A percentile compares a stretch with the other conserved stretches of the same genome.
Evolutionary conservation across 768 basidiomycete genomes (phyloP).

Genomic region (Psilocybe tampanensis): DNA sequence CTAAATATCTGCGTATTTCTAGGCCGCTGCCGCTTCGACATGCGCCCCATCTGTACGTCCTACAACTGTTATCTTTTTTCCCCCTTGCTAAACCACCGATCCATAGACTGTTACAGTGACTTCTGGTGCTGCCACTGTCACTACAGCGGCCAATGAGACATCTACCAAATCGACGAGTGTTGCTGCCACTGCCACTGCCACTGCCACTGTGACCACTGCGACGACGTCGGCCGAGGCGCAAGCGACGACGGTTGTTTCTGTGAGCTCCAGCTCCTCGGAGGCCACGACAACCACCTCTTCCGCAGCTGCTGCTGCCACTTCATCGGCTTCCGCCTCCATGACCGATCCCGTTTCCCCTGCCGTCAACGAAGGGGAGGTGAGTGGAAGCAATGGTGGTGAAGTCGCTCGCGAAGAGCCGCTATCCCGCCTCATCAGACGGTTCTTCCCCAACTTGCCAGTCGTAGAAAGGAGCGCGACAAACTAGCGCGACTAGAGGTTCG

Average conservation of each 20-base stretch:
- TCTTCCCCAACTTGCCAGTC: neutral
- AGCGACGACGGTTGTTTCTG: neutral
- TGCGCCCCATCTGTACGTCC: neutral
- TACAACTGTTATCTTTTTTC: no score
- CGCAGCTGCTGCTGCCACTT: neutral
- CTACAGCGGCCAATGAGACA: neutral
- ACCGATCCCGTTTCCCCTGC: no score
- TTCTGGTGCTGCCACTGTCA: neutral
- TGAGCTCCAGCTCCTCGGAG: neutral
- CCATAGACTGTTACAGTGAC: slow-evolving; percentile 4
- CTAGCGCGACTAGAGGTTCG: neutral
- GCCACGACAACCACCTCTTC: neutral
- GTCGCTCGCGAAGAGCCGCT: no score
- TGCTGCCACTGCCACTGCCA: neutral
- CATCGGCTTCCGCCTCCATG: neutral
- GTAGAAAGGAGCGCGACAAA: neutral
- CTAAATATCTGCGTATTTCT: no score
- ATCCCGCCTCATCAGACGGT: neutral
- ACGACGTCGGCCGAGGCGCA: neutral
- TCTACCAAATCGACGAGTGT: neutral
- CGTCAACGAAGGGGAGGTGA: no score
- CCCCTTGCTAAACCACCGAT: no score
- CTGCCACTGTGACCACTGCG: neutral
- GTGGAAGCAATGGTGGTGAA: no score
- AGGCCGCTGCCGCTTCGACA: neutral